phyloP scores from a whole-genome alignment of 2,329 filamentous ascomycete genomes.

The Teratosphaeria nubilosa region DNA sequence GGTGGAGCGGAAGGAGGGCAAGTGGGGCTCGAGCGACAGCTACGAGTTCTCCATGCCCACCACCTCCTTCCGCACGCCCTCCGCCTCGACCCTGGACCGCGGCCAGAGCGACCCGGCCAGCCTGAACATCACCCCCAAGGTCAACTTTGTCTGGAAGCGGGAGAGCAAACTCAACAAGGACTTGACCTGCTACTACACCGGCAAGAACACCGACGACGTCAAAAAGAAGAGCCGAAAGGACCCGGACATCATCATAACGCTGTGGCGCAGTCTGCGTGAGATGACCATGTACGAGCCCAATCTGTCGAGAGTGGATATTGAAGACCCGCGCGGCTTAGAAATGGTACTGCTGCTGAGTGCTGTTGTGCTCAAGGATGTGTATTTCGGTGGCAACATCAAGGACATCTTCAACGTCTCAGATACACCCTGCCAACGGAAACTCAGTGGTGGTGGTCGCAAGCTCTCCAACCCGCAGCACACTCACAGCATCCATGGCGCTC shows the following conservation, averaged over 20 bases:
- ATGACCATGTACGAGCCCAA: conserved; percentile 92
- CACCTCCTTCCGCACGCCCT: conserved; percentile 72
- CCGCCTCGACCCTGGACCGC: conserved; percentile 65
- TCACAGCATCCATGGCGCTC: conserved; percentile 10
- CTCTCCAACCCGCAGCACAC: conserved; percentile 16
- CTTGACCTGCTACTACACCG: conserved; percentile 78
- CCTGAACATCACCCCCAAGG: conserved; percentile 51
- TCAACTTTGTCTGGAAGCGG: conserved; percentile 80
- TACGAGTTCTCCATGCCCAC: conserved; percentile 94
- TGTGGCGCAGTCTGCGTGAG: conserved; percentile 67
- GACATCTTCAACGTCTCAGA: conserved; percentile 70
- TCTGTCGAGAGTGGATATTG: conserved; percentile 76
- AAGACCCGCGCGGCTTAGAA: conserved; percentile 89
- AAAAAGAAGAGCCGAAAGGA: conserved; percentile 60
- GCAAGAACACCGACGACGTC: conserved; percentile 56
- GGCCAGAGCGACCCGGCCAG: conserved; percentile 52
- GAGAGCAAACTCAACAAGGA: conserved; percentile 80
- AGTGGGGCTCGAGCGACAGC: conserved; percentile 67
- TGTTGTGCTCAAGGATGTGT: conserved; percentile 52
- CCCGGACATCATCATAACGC: conserved; percentile 87
- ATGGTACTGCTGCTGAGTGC: conserved; percentile 59
- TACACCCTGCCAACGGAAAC: conserved; percentile 22
- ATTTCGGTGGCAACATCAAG: conserved; percentile 46
- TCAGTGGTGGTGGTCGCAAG: conserved; percentile 14
- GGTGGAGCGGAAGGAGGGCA: conserved; percentile 60